Conservation (phyloP, 352 stramenopile genomes). For the Elongisporangium anandrum region DNA sequence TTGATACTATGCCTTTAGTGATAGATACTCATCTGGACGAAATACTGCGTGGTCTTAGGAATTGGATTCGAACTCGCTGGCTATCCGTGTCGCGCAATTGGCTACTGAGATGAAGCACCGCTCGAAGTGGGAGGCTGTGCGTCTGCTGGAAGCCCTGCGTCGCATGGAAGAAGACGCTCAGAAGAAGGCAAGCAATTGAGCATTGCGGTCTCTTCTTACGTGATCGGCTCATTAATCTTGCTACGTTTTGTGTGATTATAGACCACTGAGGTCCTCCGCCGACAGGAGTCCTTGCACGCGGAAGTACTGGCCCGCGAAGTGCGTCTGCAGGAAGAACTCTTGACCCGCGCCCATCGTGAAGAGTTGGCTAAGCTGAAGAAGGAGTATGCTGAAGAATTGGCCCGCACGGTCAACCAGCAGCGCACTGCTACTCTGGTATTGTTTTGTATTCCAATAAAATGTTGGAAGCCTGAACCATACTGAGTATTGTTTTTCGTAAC, state of each 20-base stretch:
- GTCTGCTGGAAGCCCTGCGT: slow-evolving; percentile 62
- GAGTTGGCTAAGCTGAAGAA: slow-evolving; percentile 65
- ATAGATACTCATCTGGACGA: not conserved
- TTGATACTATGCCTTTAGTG: not conserved
- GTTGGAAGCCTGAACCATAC: not conserved
- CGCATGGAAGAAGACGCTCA: slow-evolving; percentile 78
- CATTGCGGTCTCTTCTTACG: not conserved
- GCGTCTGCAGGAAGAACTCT: slow-evolving; percentile 62
- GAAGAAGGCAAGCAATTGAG: slow-evolving; percentile 37
- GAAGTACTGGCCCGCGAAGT: slow-evolving; percentile 74
- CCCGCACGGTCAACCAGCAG: slow-evolving; percentile 55
- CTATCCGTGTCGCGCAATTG: slow-evolving; percentile 72
- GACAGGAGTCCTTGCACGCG: slow-evolving; percentile 68
- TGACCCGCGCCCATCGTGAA: slow-evolving; percentile 53
- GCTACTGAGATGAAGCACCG: slow-evolving; percentile 87
- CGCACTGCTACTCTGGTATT: slow-evolving; percentile 38
- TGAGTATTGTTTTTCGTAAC: not conserved
- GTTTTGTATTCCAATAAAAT: not conserved
- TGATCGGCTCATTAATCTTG: not conserved
- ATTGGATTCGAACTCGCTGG: slow-evolving; percentile 61
- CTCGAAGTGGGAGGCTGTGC: slow-evolving; percentile 80
- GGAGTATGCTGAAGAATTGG: slow-evolving; percentile 54
- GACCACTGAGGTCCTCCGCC: slow-evolving; percentile 51
- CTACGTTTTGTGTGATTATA: no score
- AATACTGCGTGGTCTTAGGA: slow-evolving; percentile 26